Evolutionary conservation across 163 green algal species (phyloP).

Genomic region (Smithsoniella earleae): DNA sequence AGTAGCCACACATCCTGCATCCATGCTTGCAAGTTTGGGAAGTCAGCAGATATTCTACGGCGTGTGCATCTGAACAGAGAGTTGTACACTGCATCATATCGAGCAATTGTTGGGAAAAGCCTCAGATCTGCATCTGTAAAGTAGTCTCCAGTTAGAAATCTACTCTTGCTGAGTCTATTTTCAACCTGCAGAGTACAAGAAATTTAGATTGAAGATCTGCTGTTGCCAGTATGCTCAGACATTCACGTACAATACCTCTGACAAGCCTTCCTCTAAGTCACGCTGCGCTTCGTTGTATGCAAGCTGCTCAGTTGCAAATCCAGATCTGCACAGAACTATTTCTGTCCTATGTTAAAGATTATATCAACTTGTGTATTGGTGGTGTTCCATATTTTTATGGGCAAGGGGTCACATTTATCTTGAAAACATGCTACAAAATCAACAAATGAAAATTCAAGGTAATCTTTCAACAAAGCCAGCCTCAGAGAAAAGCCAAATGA

Average conservation of each 20-base stretch:
- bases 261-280: constrained; percentile 44
- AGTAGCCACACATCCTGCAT: constrained; percentile 72
- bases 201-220: no score
- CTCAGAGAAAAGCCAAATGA: no score
- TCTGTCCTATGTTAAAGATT: background rate
- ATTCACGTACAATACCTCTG: no score
- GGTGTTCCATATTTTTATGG: no score
- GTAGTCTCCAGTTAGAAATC: constrained; percentile 62
- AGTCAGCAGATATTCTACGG: constrained; percentile 55
- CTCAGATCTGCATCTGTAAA: constrained; percentile 80
- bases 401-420: no score
- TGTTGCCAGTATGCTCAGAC: no score
- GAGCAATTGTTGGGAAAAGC: constrained; percentile 71
- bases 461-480: no score
- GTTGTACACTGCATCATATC: constrained; percentile 68
- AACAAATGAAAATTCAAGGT: background rate
- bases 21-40: constrained; percentile 65
- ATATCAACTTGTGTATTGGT: constrained; percentile 6
- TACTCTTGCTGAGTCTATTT: constrained; percentile 38
- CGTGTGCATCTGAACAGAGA: constrained; percentile 55
- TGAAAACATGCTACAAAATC: no score
- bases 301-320: constrained; percentile 26
- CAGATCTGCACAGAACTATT: background rate
- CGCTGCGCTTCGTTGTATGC: constrained; percentile 47
- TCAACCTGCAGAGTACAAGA: no score